Conservation (phyloP, 1,139 yeast genomes). For the Taphrina populina region DNA sequence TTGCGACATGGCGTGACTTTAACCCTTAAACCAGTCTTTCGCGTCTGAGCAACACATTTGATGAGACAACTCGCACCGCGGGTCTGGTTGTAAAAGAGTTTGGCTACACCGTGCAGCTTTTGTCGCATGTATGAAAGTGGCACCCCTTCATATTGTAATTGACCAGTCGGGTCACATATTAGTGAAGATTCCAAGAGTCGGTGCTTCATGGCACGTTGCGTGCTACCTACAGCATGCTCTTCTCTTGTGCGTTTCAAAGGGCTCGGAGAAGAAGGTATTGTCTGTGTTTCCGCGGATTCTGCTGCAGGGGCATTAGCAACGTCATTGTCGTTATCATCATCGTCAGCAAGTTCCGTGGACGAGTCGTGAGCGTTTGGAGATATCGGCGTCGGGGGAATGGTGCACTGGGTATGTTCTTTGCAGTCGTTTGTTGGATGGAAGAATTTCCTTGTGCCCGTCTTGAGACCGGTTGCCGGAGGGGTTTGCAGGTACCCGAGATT, state of each 20-base stretch:
- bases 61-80: conserved; percentile 19
- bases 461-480: not conserved
- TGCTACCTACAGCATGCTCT: too few species aligned
- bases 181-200: not conserved
- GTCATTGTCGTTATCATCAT: too few species aligned
- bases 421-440: too few species aligned
- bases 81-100: not conserved
- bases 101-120: conserved; percentile 2
- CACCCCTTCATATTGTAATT: not conserved
- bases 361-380: too few species aligned
- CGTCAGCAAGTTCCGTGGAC: too few species aligned
- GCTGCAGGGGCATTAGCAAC: too few species aligned
- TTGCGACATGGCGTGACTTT: conserved; percentile 3
- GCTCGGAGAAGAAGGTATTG: too few species aligned
- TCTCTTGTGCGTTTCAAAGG: too few species aligned
- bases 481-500: not conserved
- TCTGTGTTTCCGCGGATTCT: too few species aligned
- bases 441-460: too few species aligned
- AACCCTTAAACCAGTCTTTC: not conserved
- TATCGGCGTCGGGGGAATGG: too few species aligned
- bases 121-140: conserved; percentile 9
- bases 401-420: too few species aligned
- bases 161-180: conserved; percentile 5
- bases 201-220: not conserved
- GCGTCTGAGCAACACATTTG: conserved; percentile 4